Conservation (phyloP, 2,329 filamentous ascomycete genomes). For the Aspergillus fumigatiaffinis region DNA sequence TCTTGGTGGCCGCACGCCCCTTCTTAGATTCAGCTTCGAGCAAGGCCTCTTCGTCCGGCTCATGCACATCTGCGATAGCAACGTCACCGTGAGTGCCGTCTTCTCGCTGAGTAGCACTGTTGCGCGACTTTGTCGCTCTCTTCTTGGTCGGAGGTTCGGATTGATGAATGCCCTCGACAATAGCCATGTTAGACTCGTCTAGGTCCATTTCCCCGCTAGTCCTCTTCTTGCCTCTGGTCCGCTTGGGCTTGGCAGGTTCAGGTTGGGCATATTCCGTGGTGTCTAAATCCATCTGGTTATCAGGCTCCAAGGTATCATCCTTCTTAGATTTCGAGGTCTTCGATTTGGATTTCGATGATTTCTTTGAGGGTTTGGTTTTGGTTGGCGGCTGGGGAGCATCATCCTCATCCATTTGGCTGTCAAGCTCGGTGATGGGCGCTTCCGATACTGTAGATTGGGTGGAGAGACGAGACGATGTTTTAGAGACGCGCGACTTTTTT, state of each 20-base stretch:
- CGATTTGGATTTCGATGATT: conserved; percentile 32
- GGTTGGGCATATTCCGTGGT: conserved; percentile 20
- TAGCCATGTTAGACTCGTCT: conserved; percentile 18
- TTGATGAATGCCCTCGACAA: conserved; percentile 17
- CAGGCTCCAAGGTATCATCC: conserved; percentile 43
- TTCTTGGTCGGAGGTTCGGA: conserved; percentile 53
- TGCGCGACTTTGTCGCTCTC: conserved; percentile 51
- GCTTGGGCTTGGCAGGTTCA: conserved; percentile 35
- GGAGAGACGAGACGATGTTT: conserved; percentile 64
- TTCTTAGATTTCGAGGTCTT: conserved; percentile 39
- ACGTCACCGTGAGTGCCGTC: conserved; percentile 33
- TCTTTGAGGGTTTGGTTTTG: conserved; percentile 53
- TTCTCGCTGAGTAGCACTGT: conserved; percentile 45
- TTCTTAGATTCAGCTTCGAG: conserved; percentile 42
- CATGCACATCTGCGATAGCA: conserved; percentile 27
- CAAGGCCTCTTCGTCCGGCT: conserved; percentile 18
- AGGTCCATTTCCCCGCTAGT: conserved; percentile 53
- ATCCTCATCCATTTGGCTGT: conserved; percentile 57
- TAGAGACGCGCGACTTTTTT: conserved; percentile 60
- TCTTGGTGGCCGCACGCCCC: conserved; percentile 38
- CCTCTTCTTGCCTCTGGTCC: conserved; percentile 57
- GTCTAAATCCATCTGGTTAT: conserved; percentile 28
- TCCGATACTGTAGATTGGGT: conserved; percentile 50
- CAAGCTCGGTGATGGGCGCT: conserved; percentile 38
- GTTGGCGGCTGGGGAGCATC: conserved; percentile 46